These are phyloP conservation scores for Apiosordaria backusii DNA, from an alignment of 495 filamentous ascomycete genomes.

Conservation along the genomic window DNA sequence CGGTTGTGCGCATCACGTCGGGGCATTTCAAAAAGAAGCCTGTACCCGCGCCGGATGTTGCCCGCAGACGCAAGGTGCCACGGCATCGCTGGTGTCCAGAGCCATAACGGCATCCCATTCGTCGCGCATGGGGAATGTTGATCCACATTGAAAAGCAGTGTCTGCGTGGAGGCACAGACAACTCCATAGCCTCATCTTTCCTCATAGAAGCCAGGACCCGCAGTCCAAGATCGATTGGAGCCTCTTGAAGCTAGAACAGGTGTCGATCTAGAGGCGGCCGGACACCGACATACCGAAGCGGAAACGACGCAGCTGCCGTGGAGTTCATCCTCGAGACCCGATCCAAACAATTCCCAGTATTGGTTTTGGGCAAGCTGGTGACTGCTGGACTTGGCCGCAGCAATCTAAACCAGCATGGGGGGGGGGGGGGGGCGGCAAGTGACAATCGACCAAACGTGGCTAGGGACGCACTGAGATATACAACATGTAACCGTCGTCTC, in stretches of 20 bases:
- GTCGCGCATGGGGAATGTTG: slow-evolving; percentile 1
- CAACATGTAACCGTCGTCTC: not conserved
- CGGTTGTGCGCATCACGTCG: slow-evolving; percentile 15
- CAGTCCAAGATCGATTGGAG: slow-evolving; percentile 10
- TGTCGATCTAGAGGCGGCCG: slow-evolving; percentile 13
- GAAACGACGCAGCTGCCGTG: slow-evolving; percentile 15
- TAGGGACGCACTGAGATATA: not conserved
- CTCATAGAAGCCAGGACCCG: not conserved
- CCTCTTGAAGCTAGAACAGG: slow-evolving; percentile 17
- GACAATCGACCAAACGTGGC: slow-evolving; percentile 3
- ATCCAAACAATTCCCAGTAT: slow-evolving; percentile 6
- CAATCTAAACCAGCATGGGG: not conserved
- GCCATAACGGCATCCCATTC: slow-evolving; percentile 13
- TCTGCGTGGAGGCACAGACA: slow-evolving; percentile 1
- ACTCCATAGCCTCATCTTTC: not conserved
- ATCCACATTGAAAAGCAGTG: slow-evolving; percentile 5
- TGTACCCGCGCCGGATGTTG: not conserved
- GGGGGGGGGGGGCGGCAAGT: not conserved
- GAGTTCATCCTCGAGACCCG: slow-evolving; percentile 15
- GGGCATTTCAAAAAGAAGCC: slow-evolving; percentile 13
- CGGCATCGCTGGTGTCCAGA: slow-evolving; percentile 8
- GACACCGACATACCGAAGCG: slow-evolving; percentile 17
- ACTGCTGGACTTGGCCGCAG: not conserved
- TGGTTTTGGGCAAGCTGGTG: slow-evolving; percentile 1
- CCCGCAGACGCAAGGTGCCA: not conserved